These are phyloP conservation scores for Tricholoma furcatifolium DNA, from an alignment of 768 basidiomycete genomes.

Conservation along the genomic window DNA sequence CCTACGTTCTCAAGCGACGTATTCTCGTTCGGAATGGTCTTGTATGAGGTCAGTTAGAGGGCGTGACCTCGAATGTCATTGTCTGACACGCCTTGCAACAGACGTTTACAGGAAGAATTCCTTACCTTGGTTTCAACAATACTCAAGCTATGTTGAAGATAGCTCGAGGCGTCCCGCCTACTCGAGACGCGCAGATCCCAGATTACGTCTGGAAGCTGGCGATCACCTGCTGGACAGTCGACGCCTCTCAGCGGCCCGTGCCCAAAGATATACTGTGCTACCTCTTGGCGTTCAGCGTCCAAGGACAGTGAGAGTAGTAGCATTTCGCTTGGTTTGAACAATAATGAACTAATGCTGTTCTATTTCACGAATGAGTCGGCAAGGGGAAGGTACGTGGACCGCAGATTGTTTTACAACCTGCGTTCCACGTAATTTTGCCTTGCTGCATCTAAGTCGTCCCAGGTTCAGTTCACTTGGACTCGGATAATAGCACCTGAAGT, in stretches of 20 bases:
- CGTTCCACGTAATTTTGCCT: slow-evolving; percentile 10
- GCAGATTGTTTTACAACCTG: slow-evolving; percentile 1
- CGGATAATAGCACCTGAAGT: too few relatives aligned
- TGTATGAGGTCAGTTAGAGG: slow-evolving; percentile 6
- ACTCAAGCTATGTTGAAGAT: neutral
- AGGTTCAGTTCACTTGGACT: neutral
- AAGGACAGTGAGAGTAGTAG: slow-evolving; percentile 9
- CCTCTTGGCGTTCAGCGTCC: neutral
- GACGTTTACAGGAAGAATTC: slow-evolving; percentile 1
- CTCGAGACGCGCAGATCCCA: neutral
- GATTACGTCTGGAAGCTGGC: slow-evolving; percentile 4
- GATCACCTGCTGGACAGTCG: neutral
- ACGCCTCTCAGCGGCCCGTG: neutral
- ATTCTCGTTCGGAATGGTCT: slow-evolving; percentile 11
- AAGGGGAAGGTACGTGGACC: slow-evolving; percentile 12
- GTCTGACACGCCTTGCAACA: neutral
- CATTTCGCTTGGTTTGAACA: neutral
- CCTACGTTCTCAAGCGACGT: slow-evolving; percentile 10
- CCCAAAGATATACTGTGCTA: neutral
- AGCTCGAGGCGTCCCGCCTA: neutral
- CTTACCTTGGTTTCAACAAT: neutral
- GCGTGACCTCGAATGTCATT: neutral
- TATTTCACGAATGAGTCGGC: slow-evolving; percentile 9
- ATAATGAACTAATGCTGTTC: slow-evolving; percentile 2
- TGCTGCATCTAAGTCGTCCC: slow-evolving; percentile 14